phyloP scores from a whole-genome alignment of 352 stramenopile species.

The Phytophthora niederhauseri region DNA sequence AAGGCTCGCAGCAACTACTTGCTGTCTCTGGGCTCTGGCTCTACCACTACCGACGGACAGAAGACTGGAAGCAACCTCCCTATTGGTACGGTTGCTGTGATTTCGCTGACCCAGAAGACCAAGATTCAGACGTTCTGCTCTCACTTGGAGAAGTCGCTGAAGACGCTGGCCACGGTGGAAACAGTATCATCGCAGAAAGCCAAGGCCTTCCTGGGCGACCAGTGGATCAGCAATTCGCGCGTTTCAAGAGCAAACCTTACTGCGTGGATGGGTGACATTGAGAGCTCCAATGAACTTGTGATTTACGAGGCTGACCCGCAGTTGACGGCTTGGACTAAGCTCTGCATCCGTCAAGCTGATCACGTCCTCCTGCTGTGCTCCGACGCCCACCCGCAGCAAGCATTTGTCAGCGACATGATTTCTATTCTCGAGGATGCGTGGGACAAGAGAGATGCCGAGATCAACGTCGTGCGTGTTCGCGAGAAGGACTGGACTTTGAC shows the following conservation, averaged over 20 bases:
- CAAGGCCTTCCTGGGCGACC: slow-evolving; percentile 56
- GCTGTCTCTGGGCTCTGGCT: slow-evolving; percentile 56
- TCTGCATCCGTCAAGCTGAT: slow-evolving; percentile 87
- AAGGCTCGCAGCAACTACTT: slow-evolving; percentile 56
- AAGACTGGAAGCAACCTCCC: slow-evolving; percentile 42
- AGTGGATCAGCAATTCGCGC: slow-evolving; percentile 77
- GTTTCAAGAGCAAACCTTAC: slow-evolving; percentile 71
- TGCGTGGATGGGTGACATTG: slow-evolving; percentile 83
- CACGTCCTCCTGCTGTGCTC: slow-evolving; percentile 85
- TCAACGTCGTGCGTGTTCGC: slow-evolving; percentile 82
- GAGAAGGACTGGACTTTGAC: slow-evolving; percentile 78
- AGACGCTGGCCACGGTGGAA: slow-evolving; percentile 69
- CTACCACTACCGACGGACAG: slow-evolving; percentile 24
- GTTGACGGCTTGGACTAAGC: slow-evolving; percentile 79
- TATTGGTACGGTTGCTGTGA: slow-evolving; percentile 76
- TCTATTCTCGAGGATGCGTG: slow-evolving; percentile 69
- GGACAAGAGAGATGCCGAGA: slow-evolving; percentile 71
- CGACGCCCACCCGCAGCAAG: slow-evolving; percentile 66
- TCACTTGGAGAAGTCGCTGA: slow-evolving; percentile 62
- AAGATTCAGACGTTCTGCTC: slow-evolving; percentile 81
- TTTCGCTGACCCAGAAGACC: slow-evolving; percentile 77
- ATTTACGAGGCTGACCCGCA: slow-evolving; percentile 82
- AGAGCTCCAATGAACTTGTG: slow-evolving; percentile 76
- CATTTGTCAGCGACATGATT: slow-evolving; percentile 77
- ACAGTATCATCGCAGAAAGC: slow-evolving; percentile 80